A percentile compares a stretch with the other conserved stretches of the same genome.
Conservation (phyloP, 2,329 filamentous ascomycete species). For the Xylaria sp. region DNA sequence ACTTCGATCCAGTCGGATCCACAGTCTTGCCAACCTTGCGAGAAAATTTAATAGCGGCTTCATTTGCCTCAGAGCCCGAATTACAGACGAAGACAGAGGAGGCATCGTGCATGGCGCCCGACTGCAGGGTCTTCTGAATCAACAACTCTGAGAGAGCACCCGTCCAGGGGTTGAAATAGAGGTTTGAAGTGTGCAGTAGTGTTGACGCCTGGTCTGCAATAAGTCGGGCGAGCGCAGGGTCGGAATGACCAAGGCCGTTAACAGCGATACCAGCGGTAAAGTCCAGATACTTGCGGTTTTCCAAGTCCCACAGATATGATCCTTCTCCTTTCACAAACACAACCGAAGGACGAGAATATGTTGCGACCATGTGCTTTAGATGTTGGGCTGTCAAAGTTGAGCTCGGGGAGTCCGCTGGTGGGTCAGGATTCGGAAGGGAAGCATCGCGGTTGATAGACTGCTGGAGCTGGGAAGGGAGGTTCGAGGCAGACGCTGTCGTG, state of each 20-base stretch:
- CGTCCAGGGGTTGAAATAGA: conserved; percentile 98
- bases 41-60: conserved; percentile 96
- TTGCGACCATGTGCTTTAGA: conserved; percentile 91
- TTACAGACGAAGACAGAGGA: conserved; percentile 91
- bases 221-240: conserved; percentile 78
- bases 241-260: conserved; percentile 90
- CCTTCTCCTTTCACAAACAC: conserved; percentile 91
- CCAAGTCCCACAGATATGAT: conserved; percentile 88
- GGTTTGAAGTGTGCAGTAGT: conserved; percentile 90
- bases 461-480: conserved; percentile 42
- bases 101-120: conserved; percentile 84
- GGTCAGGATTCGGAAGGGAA: conserved; percentile 48
- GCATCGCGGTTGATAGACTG: conserved; percentile 45
- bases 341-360: conserved; percentile 88
- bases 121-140: conserved; percentile 80
- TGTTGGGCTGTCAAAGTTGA: conserved; percentile 78
- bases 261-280: conserved; percentile 97
- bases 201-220: conserved; percentile 80
- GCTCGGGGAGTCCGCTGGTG: conserved; percentile 58
- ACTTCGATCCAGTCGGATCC: conserved; percentile 77
- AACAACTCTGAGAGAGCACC: conserved; percentile 87
- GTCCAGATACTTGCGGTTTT: conserved; percentile 90
- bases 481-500: conserved; percentile 40
- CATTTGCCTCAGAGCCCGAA: conserved; percentile 96
- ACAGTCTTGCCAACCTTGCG: conserved; percentile 85